A percentile compares a stretch with the other conserved stretches of the same genome.
These are phyloP conservation scores for Xylaria multiplex DNA, from an alignment of 2,329 filamentous ascomycete species.

Conservation along the genomic window DNA sequence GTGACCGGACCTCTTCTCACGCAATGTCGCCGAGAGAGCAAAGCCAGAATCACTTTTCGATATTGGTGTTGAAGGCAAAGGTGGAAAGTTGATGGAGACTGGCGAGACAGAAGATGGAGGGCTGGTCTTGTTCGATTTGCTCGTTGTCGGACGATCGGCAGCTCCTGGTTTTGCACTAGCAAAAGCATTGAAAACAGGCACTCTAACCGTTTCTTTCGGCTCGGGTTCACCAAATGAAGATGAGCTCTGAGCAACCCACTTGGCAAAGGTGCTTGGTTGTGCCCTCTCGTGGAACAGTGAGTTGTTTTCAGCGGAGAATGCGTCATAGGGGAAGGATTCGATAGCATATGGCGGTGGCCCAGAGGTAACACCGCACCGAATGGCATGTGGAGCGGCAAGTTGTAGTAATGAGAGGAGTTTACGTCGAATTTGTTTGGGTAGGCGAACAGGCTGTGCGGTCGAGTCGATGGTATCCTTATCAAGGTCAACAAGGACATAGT, in stretches of 20 bases:
- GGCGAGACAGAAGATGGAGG: slow-evolving; percentile 77
- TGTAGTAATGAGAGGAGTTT: slow-evolving; percentile 91
- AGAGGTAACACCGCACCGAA: slow-evolving; percentile 84
- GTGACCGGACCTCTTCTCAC: slow-evolving; percentile 94
- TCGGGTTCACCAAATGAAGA: slow-evolving; percentile 81
- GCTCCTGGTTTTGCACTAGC: slow-evolving; percentile 76
- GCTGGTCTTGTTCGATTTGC: slow-evolving; percentile 70
- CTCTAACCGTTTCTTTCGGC: slow-evolving; percentile 59
- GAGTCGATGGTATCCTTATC: slow-evolving; percentile 92
- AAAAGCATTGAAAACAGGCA: slow-evolving; percentile 91
- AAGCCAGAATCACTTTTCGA: slow-evolving; percentile 93
- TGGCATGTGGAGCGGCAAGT: slow-evolving; percentile 87
- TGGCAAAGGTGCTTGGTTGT: slow-evolving; percentile 77
- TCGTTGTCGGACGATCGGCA: slow-evolving; percentile 81
- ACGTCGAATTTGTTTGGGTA: slow-evolving; percentile 88
- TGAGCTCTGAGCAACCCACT: slow-evolving; percentile 90
- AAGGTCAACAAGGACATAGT: slow-evolving; percentile 93
- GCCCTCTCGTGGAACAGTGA: slow-evolving; percentile 80
- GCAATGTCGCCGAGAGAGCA: slow-evolving; percentile 82
- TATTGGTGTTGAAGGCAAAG: slow-evolving; percentile 78
- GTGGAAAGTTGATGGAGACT: slow-evolving; percentile 79
- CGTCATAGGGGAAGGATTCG: slow-evolving; percentile 90
- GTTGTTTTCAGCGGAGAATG: slow-evolving; percentile 87
- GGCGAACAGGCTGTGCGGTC: slow-evolving; percentile 76
- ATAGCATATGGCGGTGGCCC: slow-evolving; percentile 93